Evolutionary conservation across 2,329 filamentous ascomycete species (phyloP).

Genomic region (Calonectria fujianensis): DNA sequence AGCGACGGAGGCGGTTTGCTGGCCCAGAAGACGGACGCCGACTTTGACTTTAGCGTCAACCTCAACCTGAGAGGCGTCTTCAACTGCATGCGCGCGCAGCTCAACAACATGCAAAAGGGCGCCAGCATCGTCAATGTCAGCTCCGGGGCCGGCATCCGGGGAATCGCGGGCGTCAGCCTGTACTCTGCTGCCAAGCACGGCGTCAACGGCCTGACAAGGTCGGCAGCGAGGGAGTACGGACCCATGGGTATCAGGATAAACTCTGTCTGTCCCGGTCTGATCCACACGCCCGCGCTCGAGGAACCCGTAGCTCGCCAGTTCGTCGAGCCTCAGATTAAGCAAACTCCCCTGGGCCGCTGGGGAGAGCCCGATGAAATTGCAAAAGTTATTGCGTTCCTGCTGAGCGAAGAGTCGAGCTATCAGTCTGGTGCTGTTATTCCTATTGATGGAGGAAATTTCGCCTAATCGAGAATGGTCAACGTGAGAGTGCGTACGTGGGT

Average conservation of each 20-base stretch:
- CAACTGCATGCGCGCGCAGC: slow-evolving; percentile 14
- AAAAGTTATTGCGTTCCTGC: background rate
- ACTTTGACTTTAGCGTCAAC: slow-evolving; percentile 7
- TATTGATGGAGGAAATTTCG: slow-evolving; percentile 1
- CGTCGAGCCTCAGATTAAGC: background rate
- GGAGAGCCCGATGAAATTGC: slow-evolving; percentile 15
- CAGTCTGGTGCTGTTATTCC: slow-evolving; percentile 1
- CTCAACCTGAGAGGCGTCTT: slow-evolving; percentile 9
- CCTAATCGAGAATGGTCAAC: background rate
- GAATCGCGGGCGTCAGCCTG: background rate
- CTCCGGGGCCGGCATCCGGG: slow-evolving; percentile 1
- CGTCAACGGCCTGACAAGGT: background rate
- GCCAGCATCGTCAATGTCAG: slow-evolving; percentile 12
- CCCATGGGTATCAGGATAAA: slow-evolving; percentile 10
- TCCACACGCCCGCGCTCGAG: background rate
- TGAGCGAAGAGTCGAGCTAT: background rate
- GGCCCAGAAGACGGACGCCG: slow-evolving; percentile 8
- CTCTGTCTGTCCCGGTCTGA: slow-evolving; percentile 4
- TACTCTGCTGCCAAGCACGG: slow-evolving; percentile 4
- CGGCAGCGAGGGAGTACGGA: background rate
- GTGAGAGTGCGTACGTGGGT: no score
- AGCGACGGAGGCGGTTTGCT: background rate
- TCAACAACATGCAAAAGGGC: background rate
- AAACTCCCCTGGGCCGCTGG: slow-evolving; percentile 1
- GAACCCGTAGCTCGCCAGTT: background rate